These are phyloP conservation scores for Sporothrix globosa DNA, from an alignment of 2,329 filamentous ascomycete genomes.

Conservation along the genomic window DNA sequence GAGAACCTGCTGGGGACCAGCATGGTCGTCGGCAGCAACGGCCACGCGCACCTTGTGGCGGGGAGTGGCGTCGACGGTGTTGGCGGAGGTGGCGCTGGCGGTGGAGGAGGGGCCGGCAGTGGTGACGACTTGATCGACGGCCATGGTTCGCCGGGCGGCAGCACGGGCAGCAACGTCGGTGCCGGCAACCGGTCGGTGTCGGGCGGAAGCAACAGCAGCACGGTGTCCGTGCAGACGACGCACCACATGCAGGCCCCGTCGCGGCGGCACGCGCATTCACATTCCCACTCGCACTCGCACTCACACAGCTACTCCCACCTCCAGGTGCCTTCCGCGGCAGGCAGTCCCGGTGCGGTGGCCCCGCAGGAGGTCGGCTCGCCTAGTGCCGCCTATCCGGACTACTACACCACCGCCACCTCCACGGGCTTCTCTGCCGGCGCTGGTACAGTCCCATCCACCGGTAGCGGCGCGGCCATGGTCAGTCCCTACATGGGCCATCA, in stretches of 20 bases:
- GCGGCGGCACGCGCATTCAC: not conserved
- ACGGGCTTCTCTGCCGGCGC: slow-evolving; percentile 49
- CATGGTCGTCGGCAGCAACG: slow-evolving; percentile 54
- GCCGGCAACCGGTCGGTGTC: slow-evolving; percentile 41
- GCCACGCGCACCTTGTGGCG: slow-evolving; percentile 52
- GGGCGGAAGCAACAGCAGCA: slow-evolving; percentile 38
- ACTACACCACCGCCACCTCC: slow-evolving; percentile 38
- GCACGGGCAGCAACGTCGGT: slow-evolving; percentile 40
- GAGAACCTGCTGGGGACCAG: slow-evolving; percentile 42
- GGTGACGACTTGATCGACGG: slow-evolving; percentile 56
- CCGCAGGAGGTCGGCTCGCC: slow-evolving; percentile 27
- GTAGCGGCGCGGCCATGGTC: slow-evolving; percentile 35
- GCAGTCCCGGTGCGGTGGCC: slow-evolving; percentile 33
- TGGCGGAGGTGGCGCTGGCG: no score
- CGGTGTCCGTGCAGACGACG: slow-evolving; percentile 14
- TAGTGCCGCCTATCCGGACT: slow-evolving; percentile 35
- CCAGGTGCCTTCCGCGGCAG: slow-evolving; percentile 28
- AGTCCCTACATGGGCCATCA: slow-evolving; percentile 57
- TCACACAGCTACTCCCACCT: slow-evolving; percentile 1
- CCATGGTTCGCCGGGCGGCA: slow-evolving; percentile 45
- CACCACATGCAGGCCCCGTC: slow-evolving; percentile 13
- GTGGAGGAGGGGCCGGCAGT: slow-evolving; percentile 44
- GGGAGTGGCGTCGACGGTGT: slow-evolving; percentile 47
- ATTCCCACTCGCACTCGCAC: slow-evolving; percentile 28
- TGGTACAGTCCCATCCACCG: not conserved